phyloP scores from a whole-genome alignment of 805 yeast genomes.

The Starmerella roubikii region DNA sequence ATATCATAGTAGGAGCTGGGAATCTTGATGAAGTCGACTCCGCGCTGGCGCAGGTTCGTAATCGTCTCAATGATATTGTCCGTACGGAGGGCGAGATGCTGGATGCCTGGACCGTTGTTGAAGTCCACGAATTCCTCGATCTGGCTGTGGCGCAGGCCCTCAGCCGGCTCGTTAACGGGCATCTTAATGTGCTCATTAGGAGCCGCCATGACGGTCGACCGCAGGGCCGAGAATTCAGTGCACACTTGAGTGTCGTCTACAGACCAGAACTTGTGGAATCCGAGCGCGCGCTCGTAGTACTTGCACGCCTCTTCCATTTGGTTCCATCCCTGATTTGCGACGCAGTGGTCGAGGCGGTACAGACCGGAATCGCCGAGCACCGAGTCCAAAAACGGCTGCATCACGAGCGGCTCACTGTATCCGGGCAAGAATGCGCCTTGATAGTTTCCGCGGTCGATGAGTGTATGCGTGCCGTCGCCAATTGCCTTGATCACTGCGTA shows the following conservation, averaged over 20 bases:
- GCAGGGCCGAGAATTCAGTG: slow-evolving; percentile 55
- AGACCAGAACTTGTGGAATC: slow-evolving; percentile 71
- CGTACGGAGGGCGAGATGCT: slow-evolving; percentile 64
- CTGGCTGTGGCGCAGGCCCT: slow-evolving; percentile 52
- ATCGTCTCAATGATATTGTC: slow-evolving; percentile 48
- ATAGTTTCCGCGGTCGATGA: slow-evolving; percentile 36
- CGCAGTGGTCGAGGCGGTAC: slow-evolving; percentile 57
- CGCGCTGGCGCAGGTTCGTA: slow-evolving; percentile 39
- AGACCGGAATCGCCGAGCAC: slow-evolving; percentile 31
- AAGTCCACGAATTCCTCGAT: slow-evolving; percentile 70
- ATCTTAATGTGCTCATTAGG: slow-evolving; percentile 51
- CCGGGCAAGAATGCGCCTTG: slow-evolving; percentile 42
- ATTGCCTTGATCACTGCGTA: slow-evolving; percentile 39
- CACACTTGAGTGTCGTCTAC: slow-evolving; percentile 67
- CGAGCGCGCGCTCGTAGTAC: slow-evolving; percentile 48
- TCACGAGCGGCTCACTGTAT: slow-evolving; percentile 21
- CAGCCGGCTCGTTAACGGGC: slow-evolving; percentile 79
- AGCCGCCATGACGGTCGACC: slow-evolving; percentile 66
- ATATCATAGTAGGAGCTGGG: slow-evolving; percentile 44
- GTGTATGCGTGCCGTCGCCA: slow-evolving; percentile 59
- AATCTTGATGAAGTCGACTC: slow-evolving; percentile 54
- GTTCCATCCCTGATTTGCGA: slow-evolving; percentile 64
- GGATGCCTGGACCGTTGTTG: slow-evolving; percentile 72
- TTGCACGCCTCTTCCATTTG: slow-evolving; percentile 45
- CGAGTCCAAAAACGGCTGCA: slow-evolving; percentile 18